A percentile compares a stretch with the other conserved stretches of the same genome.
phyloP scores from a whole-genome alignment of 257 asterid species.

The Ligustrum vulgare region DNA sequence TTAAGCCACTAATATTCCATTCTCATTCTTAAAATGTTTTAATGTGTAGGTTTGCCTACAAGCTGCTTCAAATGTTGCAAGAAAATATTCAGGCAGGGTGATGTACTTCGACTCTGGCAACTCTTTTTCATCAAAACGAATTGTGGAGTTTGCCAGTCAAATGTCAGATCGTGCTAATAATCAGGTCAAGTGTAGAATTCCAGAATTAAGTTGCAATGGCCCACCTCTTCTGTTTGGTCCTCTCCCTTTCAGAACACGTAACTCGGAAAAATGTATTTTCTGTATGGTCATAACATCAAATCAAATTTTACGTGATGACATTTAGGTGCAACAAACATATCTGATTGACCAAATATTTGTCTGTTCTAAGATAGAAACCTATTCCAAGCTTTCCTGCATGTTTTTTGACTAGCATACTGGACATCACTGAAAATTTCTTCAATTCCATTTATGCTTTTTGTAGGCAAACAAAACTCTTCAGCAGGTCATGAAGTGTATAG shows the following conservation, averaged over 20 bases:
- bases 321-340: background rate
- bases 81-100: slow-evolving; percentile 46
- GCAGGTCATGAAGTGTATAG: slow-evolving; percentile 59
- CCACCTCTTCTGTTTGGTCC: slow-evolving; percentile 4
- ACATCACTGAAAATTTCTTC: slow-evolving; percentile 1
- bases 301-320: slow-evolving; percentile 6
- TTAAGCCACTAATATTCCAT: background rate
- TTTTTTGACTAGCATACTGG: background rate
- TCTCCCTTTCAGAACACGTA: slow-evolving; percentile 10
- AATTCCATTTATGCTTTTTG: slow-evolving; percentile 18
- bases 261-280: background rate
- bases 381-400: background rate
- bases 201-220: slow-evolving; percentile 7
- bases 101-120: slow-evolving; percentile 80
- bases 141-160: slow-evolving; percentile 56
- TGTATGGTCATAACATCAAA: background rate
- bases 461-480: slow-evolving; percentile 45
- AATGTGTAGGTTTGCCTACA: slow-evolving; percentile 66
- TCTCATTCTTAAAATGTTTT: slow-evolving; percentile 11
- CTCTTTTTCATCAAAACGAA: slow-evolving; percentile 76
- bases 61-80: slow-evolving; percentile 64
- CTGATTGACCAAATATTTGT: background rate
- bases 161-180: slow-evolving; percentile 34
- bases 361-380: background rate
- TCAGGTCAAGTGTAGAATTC: slow-evolving; percentile 40